A percentile compares a stretch with the other conserved stretches of the same genome.
phyloP scores from a whole-genome alignment of 495 filamentous ascomycete genomes.

The Penicillium canescens region DNA sequence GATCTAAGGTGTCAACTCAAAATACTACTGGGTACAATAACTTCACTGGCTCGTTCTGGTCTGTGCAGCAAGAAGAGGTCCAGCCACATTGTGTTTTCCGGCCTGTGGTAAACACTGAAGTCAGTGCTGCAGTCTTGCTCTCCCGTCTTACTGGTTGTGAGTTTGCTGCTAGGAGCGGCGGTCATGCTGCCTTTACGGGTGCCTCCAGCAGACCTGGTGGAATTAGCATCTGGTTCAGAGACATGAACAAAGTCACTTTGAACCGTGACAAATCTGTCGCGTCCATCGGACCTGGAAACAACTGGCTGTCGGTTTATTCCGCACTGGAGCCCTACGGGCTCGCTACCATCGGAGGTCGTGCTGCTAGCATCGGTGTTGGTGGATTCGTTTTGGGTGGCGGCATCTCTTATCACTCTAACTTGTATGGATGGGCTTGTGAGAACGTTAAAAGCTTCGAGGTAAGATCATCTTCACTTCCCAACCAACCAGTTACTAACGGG shows the following conservation, averaged over 20 bases:
- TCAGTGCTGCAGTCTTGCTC: constrained; percentile 21
- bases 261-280: constrained; percentile 34
- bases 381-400: constrained; percentile 48
- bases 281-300: constrained; percentile 28
- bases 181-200: constrained; percentile 34
- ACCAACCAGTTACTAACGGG: background rate
- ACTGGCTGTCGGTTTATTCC: constrained; percentile 47
- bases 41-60: constrained; percentile 46
- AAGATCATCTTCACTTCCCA: background rate
- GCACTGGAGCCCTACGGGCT: constrained; percentile 48
- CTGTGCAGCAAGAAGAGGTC: constrained; percentile 40
- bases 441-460: constrained; percentile 47
- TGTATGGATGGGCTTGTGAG: constrained; percentile 53
- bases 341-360: constrained; percentile 57
- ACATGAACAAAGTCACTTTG: constrained; percentile 40
- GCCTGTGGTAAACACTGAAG: constrained; percentile 20
- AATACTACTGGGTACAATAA: constrained; percentile 14
- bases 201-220: constrained; percentile 31
- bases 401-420: constrained; percentile 39
- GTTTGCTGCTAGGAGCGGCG: constrained; percentile 49
- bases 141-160: constrained; percentile 19
- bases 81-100: constrained; percentile 27
- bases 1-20: constrained; percentile 10
- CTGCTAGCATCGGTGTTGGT: constrained; percentile 55
- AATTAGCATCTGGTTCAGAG: constrained; percentile 50